These are phyloP conservation scores for Psilocybe subaeruginosa DNA, from an alignment of 768 basidiomycete species.

Conservation along the genomic window DNA sequence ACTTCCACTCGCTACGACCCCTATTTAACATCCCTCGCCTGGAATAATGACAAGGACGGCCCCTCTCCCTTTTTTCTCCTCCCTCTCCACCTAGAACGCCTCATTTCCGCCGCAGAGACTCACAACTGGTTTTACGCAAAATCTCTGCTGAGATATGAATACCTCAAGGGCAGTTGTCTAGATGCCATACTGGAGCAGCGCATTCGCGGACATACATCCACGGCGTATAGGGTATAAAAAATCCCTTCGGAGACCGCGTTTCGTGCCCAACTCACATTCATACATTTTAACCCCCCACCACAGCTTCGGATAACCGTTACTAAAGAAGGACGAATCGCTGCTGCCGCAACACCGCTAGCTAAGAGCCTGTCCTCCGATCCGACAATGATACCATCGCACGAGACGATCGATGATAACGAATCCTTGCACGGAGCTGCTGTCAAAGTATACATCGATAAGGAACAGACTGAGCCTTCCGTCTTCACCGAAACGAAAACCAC, in stretches of 20 bases:
- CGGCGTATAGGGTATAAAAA: slow-evolving; percentile 35
- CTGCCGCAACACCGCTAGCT: slow-evolving; percentile 32
- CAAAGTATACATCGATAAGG: slow-evolving; percentile 56
- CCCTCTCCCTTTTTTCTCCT: slow-evolving; percentile 68
- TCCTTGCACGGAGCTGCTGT: slow-evolving; percentile 24
- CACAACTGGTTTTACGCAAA: slow-evolving; percentile 52
- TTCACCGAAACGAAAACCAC: slow-evolving; percentile 80
- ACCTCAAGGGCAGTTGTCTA: slow-evolving; percentile 48
- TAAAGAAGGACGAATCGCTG: slow-evolving; percentile 39
- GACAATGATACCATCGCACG: slow-evolving; percentile 38
- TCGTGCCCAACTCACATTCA: too few species aligned
- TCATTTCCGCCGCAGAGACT: slow-evolving; percentile 48
- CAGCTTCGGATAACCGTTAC: slow-evolving; percentile 59
- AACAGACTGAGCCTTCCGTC: slow-evolving; percentile 53
- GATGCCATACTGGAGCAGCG: slow-evolving; percentile 38
- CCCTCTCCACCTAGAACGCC: slow-evolving; percentile 60
- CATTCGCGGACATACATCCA: slow-evolving; percentile 17
- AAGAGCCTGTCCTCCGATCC: slow-evolving; percentile 41
- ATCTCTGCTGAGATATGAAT: slow-evolving; percentile 36
- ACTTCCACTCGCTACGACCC: slow-evolving; percentile 66
- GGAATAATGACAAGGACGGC: slow-evolving; percentile 61
- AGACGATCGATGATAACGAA: slow-evolving; percentile 15
- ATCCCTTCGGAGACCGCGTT: not conserved
- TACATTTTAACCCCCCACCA: not conserved
- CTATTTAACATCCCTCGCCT: slow-evolving; percentile 42